A percentile compares a stretch with the other conserved stretches of the same genome.
These are phyloP conservation scores for Hymenotorrendiella dingleyae DNA, from an alignment of 2,329 filamentous ascomycete genomes.

Conservation along the genomic window DNA sequence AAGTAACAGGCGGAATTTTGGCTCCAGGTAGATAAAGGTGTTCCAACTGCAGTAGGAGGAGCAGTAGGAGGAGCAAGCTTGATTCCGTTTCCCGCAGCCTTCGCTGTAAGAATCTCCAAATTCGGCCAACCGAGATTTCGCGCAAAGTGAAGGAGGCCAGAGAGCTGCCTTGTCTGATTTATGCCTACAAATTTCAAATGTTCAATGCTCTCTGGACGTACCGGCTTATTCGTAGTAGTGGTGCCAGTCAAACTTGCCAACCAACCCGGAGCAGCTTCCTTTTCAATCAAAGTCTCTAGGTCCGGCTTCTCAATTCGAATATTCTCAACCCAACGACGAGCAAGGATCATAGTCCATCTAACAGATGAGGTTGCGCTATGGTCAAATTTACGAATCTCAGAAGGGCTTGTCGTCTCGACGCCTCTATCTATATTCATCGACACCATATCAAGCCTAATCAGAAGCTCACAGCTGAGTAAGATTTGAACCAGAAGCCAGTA, in stretches of 20 bases:
- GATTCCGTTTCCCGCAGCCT: slow-evolving; percentile 29
- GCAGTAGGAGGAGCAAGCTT: slow-evolving; percentile 22
- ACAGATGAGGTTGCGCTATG: slow-evolving; percentile 55
- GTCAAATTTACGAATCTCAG: slow-evolving; percentile 56
- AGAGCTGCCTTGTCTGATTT: slow-evolving; percentile 52
- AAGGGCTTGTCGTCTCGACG: slow-evolving; percentile 44
- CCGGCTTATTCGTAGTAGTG: slow-evolving; percentile 35
- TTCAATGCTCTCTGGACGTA: slow-evolving; percentile 31
- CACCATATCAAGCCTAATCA: slow-evolving; percentile 57
- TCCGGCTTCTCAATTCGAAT: slow-evolving; percentile 49
- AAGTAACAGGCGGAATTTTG: slow-evolving; percentile 30
- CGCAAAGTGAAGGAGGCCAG: slow-evolving; percentile 59
- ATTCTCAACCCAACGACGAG: slow-evolving; percentile 62
- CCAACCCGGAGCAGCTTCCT: slow-evolving; percentile 40
- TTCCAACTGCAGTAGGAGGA: slow-evolving; percentile 21
- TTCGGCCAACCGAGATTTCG: slow-evolving; percentile 57
- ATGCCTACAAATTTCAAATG: slow-evolving; percentile 34
- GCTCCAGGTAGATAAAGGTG: slow-evolving; percentile 27
- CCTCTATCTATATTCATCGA: slow-evolving; percentile 54
- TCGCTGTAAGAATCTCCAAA: slow-evolving; percentile 36
- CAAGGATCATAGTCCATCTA: slow-evolving; percentile 61
- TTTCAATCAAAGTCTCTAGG: slow-evolving; percentile 16
- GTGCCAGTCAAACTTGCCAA: slow-evolving; percentile 49
- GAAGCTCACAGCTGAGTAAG: slow-evolving; percentile 57
- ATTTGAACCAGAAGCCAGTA: slow-evolving; percentile 65